Evolutionary conservation across 345 rosid genomes (phyloP).

Genomic region (Lumnitzera littorea): DNA sequence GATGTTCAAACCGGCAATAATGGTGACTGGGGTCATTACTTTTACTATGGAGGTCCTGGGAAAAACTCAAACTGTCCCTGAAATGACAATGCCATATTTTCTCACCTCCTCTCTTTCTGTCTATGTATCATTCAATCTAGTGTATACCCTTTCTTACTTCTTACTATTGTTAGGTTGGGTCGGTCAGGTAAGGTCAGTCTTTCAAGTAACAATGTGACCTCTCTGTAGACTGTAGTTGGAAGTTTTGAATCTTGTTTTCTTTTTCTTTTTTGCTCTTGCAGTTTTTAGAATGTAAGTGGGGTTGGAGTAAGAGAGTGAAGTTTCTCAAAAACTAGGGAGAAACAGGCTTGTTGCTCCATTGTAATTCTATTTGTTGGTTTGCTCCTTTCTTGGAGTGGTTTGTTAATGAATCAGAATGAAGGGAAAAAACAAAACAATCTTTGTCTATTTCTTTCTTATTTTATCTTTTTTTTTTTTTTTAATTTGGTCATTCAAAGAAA

Average conservation of each 20-base stretch:
- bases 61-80: conserved; percentile 69
- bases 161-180: conserved; percentile 25
- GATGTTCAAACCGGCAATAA: conserved; percentile 83
- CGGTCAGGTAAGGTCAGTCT: background rate
- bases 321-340: conserved; percentile 36
- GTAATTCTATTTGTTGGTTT: conserved; percentile 30
- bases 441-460: background rate
- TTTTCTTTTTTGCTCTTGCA: conserved; percentile 11
- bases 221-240: conserved; percentile 24
- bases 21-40: conserved; percentile 98
- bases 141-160: conserved; percentile 22
- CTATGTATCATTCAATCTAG: conserved; percentile 48
- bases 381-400: conserved; percentile 34
- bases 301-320: conserved; percentile 19
- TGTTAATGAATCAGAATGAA: conserved; percentile 21
- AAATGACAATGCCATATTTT: conserved; percentile 5
- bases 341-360: conserved; percentile 25
- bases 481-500: background rate
- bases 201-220: conserved; percentile 17
- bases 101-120: background rate
- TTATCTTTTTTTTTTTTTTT: background rate
- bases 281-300: conserved; percentile 35
- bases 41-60: conserved; percentile 95
- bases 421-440: background rate
- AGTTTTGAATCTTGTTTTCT: conserved; percentile 31